phyloP scores from a whole-genome alignment of 1,284 basidiomycete genomes.

The Rhodotorula sp. region DNA sequence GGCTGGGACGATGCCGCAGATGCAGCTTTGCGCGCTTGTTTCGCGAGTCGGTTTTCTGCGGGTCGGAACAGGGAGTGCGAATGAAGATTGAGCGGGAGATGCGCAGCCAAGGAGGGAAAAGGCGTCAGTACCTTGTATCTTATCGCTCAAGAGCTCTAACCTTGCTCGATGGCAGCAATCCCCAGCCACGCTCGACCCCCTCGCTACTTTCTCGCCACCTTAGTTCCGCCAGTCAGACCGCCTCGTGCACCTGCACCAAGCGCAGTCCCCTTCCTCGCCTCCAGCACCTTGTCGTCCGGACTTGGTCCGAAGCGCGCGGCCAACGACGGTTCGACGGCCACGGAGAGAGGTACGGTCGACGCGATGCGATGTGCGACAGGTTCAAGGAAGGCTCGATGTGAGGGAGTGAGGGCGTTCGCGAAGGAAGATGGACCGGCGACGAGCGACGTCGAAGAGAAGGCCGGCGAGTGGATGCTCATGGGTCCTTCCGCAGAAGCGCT shows the following conservation, averaged over 20 bases:
- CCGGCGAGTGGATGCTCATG: constrained; percentile 12
- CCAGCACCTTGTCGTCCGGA: constrained; percentile 78
- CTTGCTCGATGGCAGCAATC: neutral
- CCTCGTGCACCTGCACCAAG: constrained; percentile 33
- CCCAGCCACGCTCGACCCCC: neutral
- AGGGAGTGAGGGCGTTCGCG: constrained; percentile 13
- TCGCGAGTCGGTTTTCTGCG: constrained; percentile 23
- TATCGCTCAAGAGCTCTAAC: neutral
- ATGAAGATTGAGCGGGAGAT: neutral
- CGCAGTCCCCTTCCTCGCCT: constrained; percentile 70
- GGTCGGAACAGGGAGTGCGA: neutral
- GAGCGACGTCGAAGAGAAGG: constrained; percentile 21
- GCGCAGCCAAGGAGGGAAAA: neutral
- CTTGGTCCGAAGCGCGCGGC: constrained; percentile 59
- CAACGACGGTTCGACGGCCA: constrained; percentile 1
- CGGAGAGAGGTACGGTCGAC: neutral
- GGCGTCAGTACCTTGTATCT: constrained; percentile 23
- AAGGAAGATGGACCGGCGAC: constrained; percentile 43
- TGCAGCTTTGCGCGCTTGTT: constrained; percentile 21
- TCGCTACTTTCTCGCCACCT: neutral
- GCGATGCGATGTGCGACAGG: neutral
- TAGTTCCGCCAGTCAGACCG: neutral
- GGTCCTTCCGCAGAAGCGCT: constrained; percentile 15
- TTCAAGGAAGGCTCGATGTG: neutral
- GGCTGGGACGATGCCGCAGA: constrained; percentile 11